phyloP scores from a whole-genome alignment of 169 alveolate species.

The Eimeria nieschulzi region DNA sequence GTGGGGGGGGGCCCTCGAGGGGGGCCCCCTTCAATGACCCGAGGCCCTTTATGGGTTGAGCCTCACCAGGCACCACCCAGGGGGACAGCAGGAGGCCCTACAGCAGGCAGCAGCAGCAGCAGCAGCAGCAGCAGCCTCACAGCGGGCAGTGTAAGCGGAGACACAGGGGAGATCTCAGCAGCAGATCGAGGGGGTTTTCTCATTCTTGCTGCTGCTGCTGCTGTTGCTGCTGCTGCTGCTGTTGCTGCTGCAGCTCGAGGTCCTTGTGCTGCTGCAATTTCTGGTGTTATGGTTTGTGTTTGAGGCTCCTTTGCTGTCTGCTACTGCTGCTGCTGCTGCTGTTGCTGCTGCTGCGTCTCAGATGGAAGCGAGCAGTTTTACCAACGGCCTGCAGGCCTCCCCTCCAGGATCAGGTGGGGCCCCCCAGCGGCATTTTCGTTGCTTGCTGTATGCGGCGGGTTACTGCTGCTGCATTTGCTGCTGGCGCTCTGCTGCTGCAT shows the following conservation, averaged over 20 bases:
- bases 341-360: conserved; percentile 8
- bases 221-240: background rate
- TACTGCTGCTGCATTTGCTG: conserved; percentile 8
- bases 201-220: too few relatives aligned
- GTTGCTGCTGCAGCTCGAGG: too few relatives aligned
- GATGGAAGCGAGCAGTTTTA: conserved; percentile 3
- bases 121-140: conserved; percentile 35
- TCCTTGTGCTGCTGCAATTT: too few relatives aligned
- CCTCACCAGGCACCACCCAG: background rate
- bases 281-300: too few relatives aligned
- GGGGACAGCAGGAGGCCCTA: background rate
- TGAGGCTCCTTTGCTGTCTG: background rate
- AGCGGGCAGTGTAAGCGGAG: conserved; percentile 19
- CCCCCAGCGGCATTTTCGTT: background rate
- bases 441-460: background rate
- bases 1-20: conserved; percentile 30
- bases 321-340: background rate
- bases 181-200: background rate
- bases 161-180: background rate
- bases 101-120: conserved; percentile 39
- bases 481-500: conserved; percentile 12
- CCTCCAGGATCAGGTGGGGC: background rate
- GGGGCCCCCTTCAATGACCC: background rate
- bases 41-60: background rate
- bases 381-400: conserved; percentile 9